Percentiles rank a stretch among this genome's conserved stretches.
These are phyloP conservation scores for Malassezia furfur DNA, from an alignment of 1,284 basidiomycete genomes.

Conservation along the genomic window DNA sequence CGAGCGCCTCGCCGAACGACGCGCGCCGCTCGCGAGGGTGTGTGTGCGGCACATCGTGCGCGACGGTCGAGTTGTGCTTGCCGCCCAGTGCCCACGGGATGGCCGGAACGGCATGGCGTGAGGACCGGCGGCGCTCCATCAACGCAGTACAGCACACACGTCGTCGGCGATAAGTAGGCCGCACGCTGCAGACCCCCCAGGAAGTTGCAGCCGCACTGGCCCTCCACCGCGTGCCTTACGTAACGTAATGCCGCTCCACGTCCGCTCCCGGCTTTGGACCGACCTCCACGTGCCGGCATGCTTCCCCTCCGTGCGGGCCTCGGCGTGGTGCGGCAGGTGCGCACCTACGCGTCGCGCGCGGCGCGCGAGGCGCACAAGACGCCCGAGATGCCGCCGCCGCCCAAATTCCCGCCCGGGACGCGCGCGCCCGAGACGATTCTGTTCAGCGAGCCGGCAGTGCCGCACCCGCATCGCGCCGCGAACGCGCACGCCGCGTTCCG, in stretches of 20 bases:
- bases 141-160: too few relatives aligned
- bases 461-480: slow-evolving; percentile 39
- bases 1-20: not conserved
- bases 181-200: too few relatives aligned
- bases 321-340: not conserved
- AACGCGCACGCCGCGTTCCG: slow-evolving; percentile 37
- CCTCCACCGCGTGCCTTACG: too few relatives aligned
- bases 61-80: too few relatives aligned
- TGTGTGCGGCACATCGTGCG: not conserved
- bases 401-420: slow-evolving; percentile 34
- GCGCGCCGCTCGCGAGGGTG: not conserved
- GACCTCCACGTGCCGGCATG: not conserved
- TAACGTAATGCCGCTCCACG: too few relatives aligned
- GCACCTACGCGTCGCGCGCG: not conserved
- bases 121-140: too few relatives aligned
- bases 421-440: slow-evolving; percentile 30
- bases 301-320: not conserved
- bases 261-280: too few relatives aligned
- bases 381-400: slow-evolving; percentile 20
- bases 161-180: too few relatives aligned
- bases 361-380: not conserved
- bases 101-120: not conserved
- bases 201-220: too few relatives aligned
- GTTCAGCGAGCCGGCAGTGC: slow-evolving; percentile 44
- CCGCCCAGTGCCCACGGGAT: not conserved